Evolutionary conservation across 2,329 filamentous ascomycete species (phyloP), one percentile per base, ranked within the genome.

Genomic region (Malbranchea cinnamomea): DNA sequence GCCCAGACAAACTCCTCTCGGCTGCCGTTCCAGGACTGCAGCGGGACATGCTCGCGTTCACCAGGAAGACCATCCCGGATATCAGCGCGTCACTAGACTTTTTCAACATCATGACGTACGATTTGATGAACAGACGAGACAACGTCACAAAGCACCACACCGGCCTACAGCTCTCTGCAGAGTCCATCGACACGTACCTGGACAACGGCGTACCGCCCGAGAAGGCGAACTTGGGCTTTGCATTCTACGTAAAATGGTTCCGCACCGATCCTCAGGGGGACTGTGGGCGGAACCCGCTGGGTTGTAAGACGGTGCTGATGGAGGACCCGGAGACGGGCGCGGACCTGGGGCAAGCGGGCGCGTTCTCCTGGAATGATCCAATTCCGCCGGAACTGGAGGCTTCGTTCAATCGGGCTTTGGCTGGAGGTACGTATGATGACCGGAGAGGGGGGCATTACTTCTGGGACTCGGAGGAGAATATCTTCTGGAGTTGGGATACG

Each of bases 401-500:
- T 2, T 79, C 73, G 0, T 82, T 78, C 45, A 49, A 56, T 10
- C 61, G 57, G 7, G 76, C 78, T 0, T 46, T 59, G 30, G 41
- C 51, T 0, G 37, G 63, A 5, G 74, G 72, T 1, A 46, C 46
- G 26, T 71, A 71, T 21, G 78, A 82, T 39, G 49, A 62, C 2
- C 40, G 53, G 2, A 52, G 56, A 2, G 77, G 77, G 14, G 78
- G 76, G 0, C 67, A 73, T 47, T 81, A 76, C 46, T 82, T 69
- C 52, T 78, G 69, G 62, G 78, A 84, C 44, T 35, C 47, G 0
- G 38, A 55, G 4, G 60, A 70, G 39, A 53, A 65, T 32, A 48
- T 75, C 17, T 84, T 78, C 65, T 84, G 78, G 78, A 74, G 74
- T 0, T 83, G 74, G 60, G 79, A 84, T 37, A 78, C 73, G 0